phyloP scores from a whole-genome alignment of 257 asterid species.

The Solanum habrochaites region DNA sequence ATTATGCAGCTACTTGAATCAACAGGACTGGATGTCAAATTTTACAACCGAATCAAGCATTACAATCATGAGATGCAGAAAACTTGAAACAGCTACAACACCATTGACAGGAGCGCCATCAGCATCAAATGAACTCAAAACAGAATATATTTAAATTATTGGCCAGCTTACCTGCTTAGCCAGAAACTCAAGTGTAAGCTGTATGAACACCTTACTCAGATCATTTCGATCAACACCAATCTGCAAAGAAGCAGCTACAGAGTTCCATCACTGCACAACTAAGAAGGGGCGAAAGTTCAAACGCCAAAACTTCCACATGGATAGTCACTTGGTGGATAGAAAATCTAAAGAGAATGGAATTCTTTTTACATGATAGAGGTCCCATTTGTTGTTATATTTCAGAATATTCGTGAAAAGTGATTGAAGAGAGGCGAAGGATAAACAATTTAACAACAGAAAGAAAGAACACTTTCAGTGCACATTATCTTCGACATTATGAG shows the following conservation, averaged over 20 bases:
- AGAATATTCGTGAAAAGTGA: not conserved
- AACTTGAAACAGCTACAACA: not conserved
- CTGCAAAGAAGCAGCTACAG: slow-evolving; percentile 32
- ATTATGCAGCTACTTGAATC: not conserved
- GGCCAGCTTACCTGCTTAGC: slow-evolving; percentile 62
- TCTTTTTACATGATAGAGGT: not conserved
- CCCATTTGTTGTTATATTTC: not conserved
- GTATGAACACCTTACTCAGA: slow-evolving; percentile 65
- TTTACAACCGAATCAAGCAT: not conserved
- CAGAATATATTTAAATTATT: not conserved
- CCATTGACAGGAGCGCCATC: not conserved
- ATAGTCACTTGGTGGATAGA: not conserved
- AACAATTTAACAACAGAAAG: not conserved
- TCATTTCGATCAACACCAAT: slow-evolving; percentile 68
- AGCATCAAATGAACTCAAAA: not conserved
- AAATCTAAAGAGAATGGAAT: not conserved
- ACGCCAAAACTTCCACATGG: not conserved
- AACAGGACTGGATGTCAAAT: not conserved
- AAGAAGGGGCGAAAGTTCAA: not conserved
- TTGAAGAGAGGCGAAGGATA: not conserved
- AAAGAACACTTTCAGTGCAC: not conserved
- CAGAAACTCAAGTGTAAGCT: slow-evolving; percentile 83
- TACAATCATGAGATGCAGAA: not conserved
- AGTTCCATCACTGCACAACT: slow-evolving; percentile 1
- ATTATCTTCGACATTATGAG: not conserved